These are phyloP conservation scores for Bathelium albidoporum DNA, from an alignment of 495 filamentous ascomycete species.

Conservation along the genomic window DNA sequence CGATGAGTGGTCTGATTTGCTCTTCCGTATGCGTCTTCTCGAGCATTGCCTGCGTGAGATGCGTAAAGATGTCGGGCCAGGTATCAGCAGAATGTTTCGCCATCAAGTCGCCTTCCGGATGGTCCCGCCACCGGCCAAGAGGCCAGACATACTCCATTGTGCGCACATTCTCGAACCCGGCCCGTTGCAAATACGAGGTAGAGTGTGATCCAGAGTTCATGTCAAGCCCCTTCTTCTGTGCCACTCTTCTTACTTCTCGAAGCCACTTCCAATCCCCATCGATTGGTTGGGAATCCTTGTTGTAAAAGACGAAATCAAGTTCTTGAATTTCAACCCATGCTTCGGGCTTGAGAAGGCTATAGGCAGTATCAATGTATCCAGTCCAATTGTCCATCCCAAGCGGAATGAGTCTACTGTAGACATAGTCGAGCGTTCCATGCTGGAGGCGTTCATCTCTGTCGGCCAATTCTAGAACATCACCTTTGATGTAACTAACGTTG, in stretches of 20 bases:
- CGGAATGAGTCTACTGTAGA: slow-evolving; percentile 2
- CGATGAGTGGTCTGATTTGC: neutral
- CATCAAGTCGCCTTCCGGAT: slow-evolving; percentile 1
- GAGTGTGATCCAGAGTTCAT: slow-evolving; percentile 1
- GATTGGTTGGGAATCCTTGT: neutral
- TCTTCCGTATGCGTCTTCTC: neutral
- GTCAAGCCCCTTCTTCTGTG: neutral
- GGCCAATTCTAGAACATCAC: neutral
- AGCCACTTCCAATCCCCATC: neutral
- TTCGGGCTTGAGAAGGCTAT: slow-evolving; percentile 1
- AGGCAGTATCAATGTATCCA: neutral
- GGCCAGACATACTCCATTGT: slow-evolving; percentile 1
- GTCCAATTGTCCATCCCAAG: slow-evolving; percentile 1
- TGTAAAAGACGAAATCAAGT: slow-evolving; percentile 2
- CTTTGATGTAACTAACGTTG: slow-evolving; percentile 6
- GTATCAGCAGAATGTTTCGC: neutral
- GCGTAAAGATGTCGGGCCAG: neutral
- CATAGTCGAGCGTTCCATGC: neutral
- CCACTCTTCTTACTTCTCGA: neutral
- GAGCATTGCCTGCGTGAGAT: neutral
- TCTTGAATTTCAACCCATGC: neutral
- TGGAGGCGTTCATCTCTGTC: neutral
- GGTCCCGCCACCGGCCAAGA: neutral
- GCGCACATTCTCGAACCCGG: neutral
- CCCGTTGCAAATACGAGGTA: neutral